Base-by-base conservation (phyloP, 2,329 filamentous ascomycete genomes). In the Pseudomassariella vexata region DNA sequence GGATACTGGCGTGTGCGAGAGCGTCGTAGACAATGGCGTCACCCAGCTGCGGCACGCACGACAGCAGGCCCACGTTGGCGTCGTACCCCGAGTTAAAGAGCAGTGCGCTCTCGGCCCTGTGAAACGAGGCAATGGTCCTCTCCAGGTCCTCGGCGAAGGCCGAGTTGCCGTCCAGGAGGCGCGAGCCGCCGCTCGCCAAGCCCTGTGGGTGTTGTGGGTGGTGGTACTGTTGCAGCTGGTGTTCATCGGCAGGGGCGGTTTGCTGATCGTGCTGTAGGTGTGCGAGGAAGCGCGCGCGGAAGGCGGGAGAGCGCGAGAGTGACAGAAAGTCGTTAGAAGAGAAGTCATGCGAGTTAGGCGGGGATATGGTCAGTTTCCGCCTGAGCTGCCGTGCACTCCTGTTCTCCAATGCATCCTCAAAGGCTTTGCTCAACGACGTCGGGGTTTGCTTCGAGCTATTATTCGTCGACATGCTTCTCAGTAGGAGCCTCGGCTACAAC, bases 291-390 rank as follows among this genome's bases (percentile, higher is more conserved):
- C 75, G 79, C 49, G 78, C 70, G 57, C 83, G 80, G 6, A 75
- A 34, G 10, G 50, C 52, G 0, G 56, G 49, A 20, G 61, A 52
- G 3, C 50, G 53, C 1, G 85, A 79, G 5, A 89, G 80, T 29
- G 88, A 87, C 37, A 94, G 85, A 52, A 92, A 83, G 34, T 75
- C 76, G 53, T 88, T 82, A 49, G 85, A 89, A 15, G 81, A 80
- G 49, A 94, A 84, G 59, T 94, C 86, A 29, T 79, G 74, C 15
- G 76, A 82, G 14, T 70, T 76, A 1, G 81, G 70, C 0, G 82
- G 82, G 3, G 81, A 74, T 4, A 82, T 52, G 1, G 58, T 70
- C 12, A 74, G 50, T 5, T 49, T 53, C n/a, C 70, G 65, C 6
- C 69, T 55, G 32, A 55, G 60, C 9, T 53, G 55, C 11, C 56